phyloP scores from a whole-genome alignment of 2,329 filamentous ascomycete genomes.

The Leptosphaerulina australis region DNA sequence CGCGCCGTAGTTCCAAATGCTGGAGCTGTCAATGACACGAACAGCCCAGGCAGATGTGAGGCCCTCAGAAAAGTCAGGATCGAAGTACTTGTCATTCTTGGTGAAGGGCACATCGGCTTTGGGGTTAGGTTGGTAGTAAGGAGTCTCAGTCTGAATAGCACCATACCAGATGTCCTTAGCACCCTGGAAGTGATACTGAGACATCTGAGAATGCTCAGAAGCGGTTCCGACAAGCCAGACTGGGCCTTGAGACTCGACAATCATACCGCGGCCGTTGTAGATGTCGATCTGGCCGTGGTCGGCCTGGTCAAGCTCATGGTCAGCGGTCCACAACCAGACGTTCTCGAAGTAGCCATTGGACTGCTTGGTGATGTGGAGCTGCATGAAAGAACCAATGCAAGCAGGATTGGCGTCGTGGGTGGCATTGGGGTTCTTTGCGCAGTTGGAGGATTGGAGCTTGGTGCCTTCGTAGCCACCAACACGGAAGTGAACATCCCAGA shows the following conservation, averaged over 20 bases:
- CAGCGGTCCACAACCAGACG: constrained; percentile 86
- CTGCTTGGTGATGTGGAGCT: constrained; percentile 61
- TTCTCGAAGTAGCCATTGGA: constrained; percentile 83
- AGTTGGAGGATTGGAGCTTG: constrained; percentile 77
- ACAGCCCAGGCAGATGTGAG: constrained; percentile 55
- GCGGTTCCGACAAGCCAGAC: constrained; percentile 76
- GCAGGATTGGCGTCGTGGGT: constrained; percentile 66
- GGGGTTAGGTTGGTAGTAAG: constrained; percentile 73
- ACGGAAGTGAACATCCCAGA: constrained; percentile 97
- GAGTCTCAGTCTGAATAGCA: constrained; percentile 71
- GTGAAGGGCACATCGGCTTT: constrained; percentile 64
- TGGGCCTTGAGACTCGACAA: constrained; percentile 76
- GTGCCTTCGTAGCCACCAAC: constrained; percentile 88
- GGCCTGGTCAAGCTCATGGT: constrained; percentile 81
- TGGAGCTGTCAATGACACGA: constrained; percentile 48
- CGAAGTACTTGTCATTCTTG: constrained; percentile 51
- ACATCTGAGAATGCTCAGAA: constrained; percentile 70
- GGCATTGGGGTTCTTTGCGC: constrained; percentile 73
- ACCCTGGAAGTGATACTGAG: constrained; percentile 70
- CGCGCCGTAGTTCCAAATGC: constrained; percentile 55
- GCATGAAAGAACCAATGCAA: constrained; percentile 75
- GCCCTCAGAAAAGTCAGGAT: constrained; percentile 49
- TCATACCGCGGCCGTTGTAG: constrained; percentile 84
- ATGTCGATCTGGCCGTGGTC: constrained; percentile 80
- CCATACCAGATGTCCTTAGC: constrained; percentile 68